A percentile compares a stretch with the other conserved stretches of the same genome.
phyloP scores from a whole-genome alignment of 148 eudicot species.

The Arctostaphylos glauca region DNA sequence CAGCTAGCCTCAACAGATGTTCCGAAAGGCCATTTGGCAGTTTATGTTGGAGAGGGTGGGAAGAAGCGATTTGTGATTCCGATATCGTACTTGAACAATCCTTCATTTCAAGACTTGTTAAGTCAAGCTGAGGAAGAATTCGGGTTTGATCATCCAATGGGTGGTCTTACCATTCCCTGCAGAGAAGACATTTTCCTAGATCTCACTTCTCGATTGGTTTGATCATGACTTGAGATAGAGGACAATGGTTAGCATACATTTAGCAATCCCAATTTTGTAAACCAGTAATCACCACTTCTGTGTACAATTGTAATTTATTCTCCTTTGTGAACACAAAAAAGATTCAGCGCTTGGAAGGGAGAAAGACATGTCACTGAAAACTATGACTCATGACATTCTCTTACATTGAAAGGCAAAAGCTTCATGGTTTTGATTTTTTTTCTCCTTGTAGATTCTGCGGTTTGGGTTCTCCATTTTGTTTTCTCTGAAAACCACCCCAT shows the following conservation, averaged over 20 bases:
- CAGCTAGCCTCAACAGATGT: no score
- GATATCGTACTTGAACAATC: no score
- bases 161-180: no score
- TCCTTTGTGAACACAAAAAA: neutral
- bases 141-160: no score
- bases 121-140: no score
- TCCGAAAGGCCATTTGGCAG: no score
- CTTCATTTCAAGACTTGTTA: no score
- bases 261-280: neutral
- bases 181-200: slow-evolving; percentile 23
- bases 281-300: neutral
- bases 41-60: no score
- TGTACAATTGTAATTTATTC: neutral
- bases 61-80: no score
- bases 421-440: neutral
- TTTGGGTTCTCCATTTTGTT: no score
- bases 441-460: no score
- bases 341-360: neutral
- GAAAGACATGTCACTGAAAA: neutral
- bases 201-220: slow-evolving; percentile 21
- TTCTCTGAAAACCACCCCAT: no score
- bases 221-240: slow-evolving; percentile 5
- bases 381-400: neutral
- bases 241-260: neutral
- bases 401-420: neutral